Conservation (phyloP, 768 basidiomycete genomes). For the Tulasnella calospora region DNA sequence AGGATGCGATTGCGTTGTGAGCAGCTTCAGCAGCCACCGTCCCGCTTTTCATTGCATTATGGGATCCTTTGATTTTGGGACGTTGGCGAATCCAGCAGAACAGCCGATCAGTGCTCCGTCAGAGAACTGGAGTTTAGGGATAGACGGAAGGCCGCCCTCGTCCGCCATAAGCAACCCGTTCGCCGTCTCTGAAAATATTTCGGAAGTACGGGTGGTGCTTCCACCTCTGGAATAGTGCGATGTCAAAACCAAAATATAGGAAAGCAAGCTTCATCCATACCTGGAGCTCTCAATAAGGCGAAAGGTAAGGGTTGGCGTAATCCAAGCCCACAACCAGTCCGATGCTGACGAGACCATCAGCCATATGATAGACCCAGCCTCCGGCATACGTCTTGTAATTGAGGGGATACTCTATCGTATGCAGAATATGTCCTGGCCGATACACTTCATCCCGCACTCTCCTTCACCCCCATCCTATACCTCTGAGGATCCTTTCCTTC, state of each 20-base stretch:
- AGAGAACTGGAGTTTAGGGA: conserved; percentile 83
- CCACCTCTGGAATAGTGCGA: conserved; percentile 53
- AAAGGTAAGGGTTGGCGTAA: conserved; percentile 88
- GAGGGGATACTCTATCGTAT: conserved; percentile 93
- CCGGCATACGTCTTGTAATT: conserved; percentile 83
- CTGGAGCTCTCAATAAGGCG: conserved; percentile 90
- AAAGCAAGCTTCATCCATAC: conserved; percentile 41
- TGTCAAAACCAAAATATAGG: neutral
- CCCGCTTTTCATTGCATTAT: conserved; percentile 98
- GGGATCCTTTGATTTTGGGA: conserved; percentile 97
- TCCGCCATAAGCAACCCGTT: conserved; percentile 86
- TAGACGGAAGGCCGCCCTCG: conserved; percentile 91
- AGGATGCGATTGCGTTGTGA: conserved; percentile 51
- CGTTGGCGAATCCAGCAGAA: conserved; percentile 91
- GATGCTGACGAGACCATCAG: conserved; percentile 78
- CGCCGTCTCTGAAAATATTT: conserved; percentile 66
- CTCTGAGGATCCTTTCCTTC: conserved; percentile 78
- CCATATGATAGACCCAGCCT: conserved; percentile 95
- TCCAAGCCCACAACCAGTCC: conserved; percentile 92
- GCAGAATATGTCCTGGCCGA: conserved; percentile 74
- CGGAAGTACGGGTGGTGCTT: conserved; percentile 95
- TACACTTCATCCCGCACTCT: conserved; percentile 63
- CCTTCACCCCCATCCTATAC: conserved; percentile 96
- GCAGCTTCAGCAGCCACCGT: conserved; percentile 96
- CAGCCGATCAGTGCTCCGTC: conserved; percentile 94